Percentiles rank a stretch among this genome's conserved stretches.
Conservation (phyloP, 345 rosid genomes). For the Mallotus nudiflorus region DNA sequence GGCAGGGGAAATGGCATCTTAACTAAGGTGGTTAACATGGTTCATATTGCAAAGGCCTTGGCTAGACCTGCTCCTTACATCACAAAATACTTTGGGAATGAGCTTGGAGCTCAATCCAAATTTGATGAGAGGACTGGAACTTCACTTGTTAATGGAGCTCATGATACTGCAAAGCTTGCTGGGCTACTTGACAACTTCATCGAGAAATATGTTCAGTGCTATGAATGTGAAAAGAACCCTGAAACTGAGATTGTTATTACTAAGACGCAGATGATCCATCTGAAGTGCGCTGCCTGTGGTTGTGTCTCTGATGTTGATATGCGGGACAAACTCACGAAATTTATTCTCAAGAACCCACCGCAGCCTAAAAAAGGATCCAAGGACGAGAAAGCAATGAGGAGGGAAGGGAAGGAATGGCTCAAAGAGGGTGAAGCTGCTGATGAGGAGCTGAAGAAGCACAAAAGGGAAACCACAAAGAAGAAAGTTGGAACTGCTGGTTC, state of each 20-base stretch:
- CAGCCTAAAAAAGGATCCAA: constrained; percentile 61
- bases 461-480: constrained; percentile 64
- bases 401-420: constrained; percentile 88
- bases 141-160: constrained; percentile 87
- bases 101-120: constrained; percentile 93
- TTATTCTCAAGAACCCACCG: constrained; percentile 75
- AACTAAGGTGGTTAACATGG: constrained; percentile 86
- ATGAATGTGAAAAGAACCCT: constrained; percentile 90
- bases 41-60: constrained; percentile 92
- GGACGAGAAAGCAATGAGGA: constrained; percentile 79
- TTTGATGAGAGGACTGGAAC: constrained; percentile 81
- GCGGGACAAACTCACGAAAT: constrained; percentile 79
- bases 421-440: constrained; percentile 92
- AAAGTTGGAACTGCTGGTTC: constrained; percentile 37
- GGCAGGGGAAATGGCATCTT: constrained; percentile 95
- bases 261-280: constrained; percentile 65
- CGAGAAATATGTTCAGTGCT: constrained; percentile 91
- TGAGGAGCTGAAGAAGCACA: constrained; percentile 68
- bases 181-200: constrained; percentile 75
- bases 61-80: constrained; percentile 83
- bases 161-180: constrained; percentile 74
- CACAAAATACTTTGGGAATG: constrained; percentile 87
- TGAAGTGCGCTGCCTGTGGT: constrained; percentile 89
- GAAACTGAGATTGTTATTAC: constrained; percentile 77
- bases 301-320: constrained; percentile 78